These are phyloP conservation scores for Naganishia friedmannii DNA, from an alignment of 768 basidiomycete genomes.

Conservation along the genomic window DNA sequence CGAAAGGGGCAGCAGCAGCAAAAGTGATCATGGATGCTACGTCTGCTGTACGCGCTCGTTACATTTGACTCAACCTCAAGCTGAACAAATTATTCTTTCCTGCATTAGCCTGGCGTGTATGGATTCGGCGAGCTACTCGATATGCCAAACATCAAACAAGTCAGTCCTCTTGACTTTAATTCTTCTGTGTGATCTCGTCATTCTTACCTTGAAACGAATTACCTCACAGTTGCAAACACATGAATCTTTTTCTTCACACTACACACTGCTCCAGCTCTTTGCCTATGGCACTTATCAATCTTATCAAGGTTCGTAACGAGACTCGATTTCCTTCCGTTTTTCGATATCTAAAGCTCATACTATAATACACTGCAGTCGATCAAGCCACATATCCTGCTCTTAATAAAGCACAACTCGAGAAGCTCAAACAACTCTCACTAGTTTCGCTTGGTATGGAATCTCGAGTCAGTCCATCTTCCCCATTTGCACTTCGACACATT, in stretches of 20 bases:
- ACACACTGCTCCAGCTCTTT: constrained; percentile 75
- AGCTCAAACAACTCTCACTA: constrained; percentile 89
- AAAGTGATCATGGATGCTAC: constrained; percentile 78
- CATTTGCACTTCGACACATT: neutral
- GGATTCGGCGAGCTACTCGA: constrained; percentile 87
- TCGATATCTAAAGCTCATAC: neutral
- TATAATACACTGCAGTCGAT: constrained; percentile 57
- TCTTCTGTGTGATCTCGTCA: neutral
- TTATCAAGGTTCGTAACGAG: constrained; percentile 14
- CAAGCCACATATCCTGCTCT: constrained; percentile 66
- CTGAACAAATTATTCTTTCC: neutral
- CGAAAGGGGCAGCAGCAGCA: constrained; percentile 87
- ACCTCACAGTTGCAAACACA: neutral
- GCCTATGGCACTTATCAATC: constrained; percentile 68
- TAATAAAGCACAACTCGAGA: constrained; percentile 69
- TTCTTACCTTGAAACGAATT: neutral
- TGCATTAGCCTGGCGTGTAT: constrained; percentile 70
- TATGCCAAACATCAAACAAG: constrained; percentile 78
- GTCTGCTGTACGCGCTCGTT: constrained; percentile 58
- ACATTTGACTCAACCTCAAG: neutral
- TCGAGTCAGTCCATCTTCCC: constrained; percentile 59
- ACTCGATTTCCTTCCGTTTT: neutral
- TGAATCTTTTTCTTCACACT: constrained; percentile 54
- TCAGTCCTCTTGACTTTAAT: constrained; percentile 49
- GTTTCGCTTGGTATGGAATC: constrained; percentile 74